Evolutionary conservation across 441 rosid genomes (phyloP), one percentile per base, ranked within the genome.

Genomic region (Francoa sonchifolia): DNA sequence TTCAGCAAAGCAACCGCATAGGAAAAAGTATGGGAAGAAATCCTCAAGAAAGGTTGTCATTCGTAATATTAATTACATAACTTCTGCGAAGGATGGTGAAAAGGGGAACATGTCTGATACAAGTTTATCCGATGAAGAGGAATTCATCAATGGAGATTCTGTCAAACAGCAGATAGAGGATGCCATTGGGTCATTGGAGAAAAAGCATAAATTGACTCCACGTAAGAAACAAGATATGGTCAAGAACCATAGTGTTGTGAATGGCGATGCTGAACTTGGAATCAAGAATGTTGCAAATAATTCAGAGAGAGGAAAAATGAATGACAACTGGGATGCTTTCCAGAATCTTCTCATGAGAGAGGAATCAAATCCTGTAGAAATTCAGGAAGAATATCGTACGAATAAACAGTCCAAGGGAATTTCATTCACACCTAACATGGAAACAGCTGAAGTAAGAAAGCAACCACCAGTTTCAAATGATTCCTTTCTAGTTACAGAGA

Each of bases 21-120:
- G 48, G 67, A 84, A 66, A 47, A 76, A 58, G 47, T 73, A 66
- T 32, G 86, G 82, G 38, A 79, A 77, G 55, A 79, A 74, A 47
- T 68, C 86, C 20, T 85, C 98, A 1, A 72, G 83, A 51, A 85
- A 71, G 71, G 94, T 89, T n/a, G 89, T 89, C 20, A 89, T 85
- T 39, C 89, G 89, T 48, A 89, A 89, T 53, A 89, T 89, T 43
- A 89, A 89, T 60, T 89, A 89, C 64, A 82, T 89, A 31, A 76
- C 97, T 48, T 84, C 96, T 1, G 69, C 67, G 61, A 75, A 75
- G 47, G 76, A 82, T 51, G 88, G 77, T 48, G 77, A 69, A 14
- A 76, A 47, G 36, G 74, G 44, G 17, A 65, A 70, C 19, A 35
- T 43, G 28, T 71, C 81, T 0, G 82, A 76, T 39, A 78, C 61